Percentiles rank a stretch among this genome's conserved stretches.
These are phyloP conservation scores for Beauveria brongniartii DNA, from an alignment of 2,329 filamentous ascomycete species.

Conservation along the genomic window DNA sequence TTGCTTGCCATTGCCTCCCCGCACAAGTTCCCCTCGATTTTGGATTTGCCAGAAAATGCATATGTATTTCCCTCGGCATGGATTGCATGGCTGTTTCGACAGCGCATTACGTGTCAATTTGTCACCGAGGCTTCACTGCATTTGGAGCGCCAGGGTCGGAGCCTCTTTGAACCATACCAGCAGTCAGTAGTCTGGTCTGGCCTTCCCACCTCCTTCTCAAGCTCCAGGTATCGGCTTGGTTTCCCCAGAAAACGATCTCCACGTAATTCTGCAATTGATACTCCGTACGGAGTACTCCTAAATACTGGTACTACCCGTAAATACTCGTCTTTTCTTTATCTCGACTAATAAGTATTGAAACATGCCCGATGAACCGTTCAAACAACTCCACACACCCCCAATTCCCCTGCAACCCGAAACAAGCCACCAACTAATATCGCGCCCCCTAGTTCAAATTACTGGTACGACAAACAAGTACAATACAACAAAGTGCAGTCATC, in stretches of 20 bases:
- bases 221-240: neutral
- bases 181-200: neutral
- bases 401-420: neutral
- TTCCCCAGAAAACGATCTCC: neutral
- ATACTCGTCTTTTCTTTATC: neutral
- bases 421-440: neutral
- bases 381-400: neutral
- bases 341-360: neutral
- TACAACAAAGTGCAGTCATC: neutral
- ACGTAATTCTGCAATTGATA: neutral
- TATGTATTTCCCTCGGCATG: no score
- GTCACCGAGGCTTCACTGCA: neutral
- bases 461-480: no score
- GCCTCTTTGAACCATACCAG: no score
- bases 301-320: no score
- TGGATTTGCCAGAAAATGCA: no score
- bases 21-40: neutral
- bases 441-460: conserved; percentile 1
- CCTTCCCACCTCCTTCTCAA: neutral
- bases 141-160: neutral
- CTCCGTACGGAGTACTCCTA: neutral
- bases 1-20: no score
- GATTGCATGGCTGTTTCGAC: neutral
- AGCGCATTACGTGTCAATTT: neutral
- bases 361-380: neutral